Conservation (phyloP, 257 asterid genomes). For the Nicotiana otophora region DNA sequence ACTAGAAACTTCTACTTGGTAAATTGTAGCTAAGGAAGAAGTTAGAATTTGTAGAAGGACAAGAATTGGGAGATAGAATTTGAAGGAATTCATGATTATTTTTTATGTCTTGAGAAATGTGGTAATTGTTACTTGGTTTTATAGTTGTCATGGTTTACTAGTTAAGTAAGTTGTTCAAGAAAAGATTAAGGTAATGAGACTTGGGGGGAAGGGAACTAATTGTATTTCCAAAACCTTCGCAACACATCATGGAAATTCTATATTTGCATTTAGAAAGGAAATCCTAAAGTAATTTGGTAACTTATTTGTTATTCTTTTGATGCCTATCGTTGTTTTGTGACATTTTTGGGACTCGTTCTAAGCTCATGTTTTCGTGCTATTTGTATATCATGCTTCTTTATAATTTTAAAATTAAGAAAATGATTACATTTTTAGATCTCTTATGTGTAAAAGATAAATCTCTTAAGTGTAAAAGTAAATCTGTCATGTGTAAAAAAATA, state of each 20-base stretch:
- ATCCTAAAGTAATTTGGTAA: not conserved
- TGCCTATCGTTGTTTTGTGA: not conserved
- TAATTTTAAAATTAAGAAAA: too few relatives aligned
- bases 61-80: not conserved
- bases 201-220: not conserved
- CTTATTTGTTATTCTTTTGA: too few relatives aligned
- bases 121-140: not conserved
- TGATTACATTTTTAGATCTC: too few relatives aligned
- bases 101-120: not conserved
- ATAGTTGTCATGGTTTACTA: not conserved
- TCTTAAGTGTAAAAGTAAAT: too few relatives aligned
- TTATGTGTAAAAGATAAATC: too few relatives aligned
- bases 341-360: too few relatives aligned
- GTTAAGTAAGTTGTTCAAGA: not conserved
- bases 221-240: not conserved
- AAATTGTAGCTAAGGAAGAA: not conserved
- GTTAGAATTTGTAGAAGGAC: not conserved
- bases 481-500: too few relatives aligned
- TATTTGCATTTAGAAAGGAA: not conserved
- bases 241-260: not conserved
- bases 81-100: not conserved
- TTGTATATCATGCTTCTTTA: too few relatives aligned
- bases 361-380: too few relatives aligned
- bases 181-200: too few relatives aligned
- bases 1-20: not conserved